Conservation (phyloP, 371 early-diverging fungal species). For the Mucor ambiguus region DNA sequence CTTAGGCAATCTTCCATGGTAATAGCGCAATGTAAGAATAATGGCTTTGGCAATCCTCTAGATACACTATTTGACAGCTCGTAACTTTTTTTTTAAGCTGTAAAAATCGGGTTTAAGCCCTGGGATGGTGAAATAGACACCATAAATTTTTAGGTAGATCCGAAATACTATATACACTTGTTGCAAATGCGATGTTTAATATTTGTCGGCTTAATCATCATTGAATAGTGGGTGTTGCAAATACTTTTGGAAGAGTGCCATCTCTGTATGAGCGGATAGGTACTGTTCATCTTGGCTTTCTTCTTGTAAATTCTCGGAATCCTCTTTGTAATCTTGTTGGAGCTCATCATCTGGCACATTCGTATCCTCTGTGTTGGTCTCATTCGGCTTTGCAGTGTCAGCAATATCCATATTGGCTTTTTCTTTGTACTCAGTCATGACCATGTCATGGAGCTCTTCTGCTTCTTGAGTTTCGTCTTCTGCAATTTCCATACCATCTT, state of each 20-base stretch:
- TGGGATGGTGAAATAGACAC: too few species aligned
- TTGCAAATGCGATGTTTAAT: too few species aligned
- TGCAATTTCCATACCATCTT: not conserved
- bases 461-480: not conserved
- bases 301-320: not conserved
- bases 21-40: too few species aligned
- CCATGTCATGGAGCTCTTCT: not conserved
- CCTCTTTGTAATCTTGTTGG: not conserved
- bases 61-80: too few species aligned
- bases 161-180: too few species aligned
- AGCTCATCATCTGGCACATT: not conserved
- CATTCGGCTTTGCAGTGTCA: not conserved
- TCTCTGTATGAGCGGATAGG: not conserved
- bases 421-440: not conserved
- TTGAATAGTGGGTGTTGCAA: not conserved
- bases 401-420: not conserved
- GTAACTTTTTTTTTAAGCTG: too few species aligned
- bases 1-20: too few species aligned
- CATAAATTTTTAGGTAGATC: too few species aligned
- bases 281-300: not conserved
- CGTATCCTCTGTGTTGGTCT: not conserved
- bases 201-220: not conserved
- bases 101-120: too few species aligned
- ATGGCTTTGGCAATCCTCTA: too few species aligned
- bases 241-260: constrained; percentile 1